A percentile compares a stretch with the other conserved stretches of the same genome.
Evolutionary conservation across 768 basidiomycete species (phyloP).

Genomic region (Phylloporus sp.): DNA sequence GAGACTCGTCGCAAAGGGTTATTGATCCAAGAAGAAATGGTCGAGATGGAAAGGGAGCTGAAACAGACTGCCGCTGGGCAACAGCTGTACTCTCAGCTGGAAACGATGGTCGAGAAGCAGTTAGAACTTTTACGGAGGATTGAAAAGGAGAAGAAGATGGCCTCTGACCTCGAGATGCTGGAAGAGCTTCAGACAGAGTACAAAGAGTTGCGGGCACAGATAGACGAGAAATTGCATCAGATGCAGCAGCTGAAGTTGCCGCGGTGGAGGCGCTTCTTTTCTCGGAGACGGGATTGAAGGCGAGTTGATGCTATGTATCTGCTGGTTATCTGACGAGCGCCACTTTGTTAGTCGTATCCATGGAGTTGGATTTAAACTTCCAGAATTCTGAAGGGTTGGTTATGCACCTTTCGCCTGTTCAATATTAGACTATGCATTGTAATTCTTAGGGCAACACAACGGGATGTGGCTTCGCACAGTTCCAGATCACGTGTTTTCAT

Average conservation of each 20-base stretch:
- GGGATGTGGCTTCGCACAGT: neutral
- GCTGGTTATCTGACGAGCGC: neutral
- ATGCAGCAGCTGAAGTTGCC: constrained; percentile 12
- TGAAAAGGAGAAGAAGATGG: constrained; percentile 3
- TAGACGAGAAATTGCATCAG: constrained; percentile 7
- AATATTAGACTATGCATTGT: neutral
- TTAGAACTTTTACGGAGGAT: constrained; percentile 4
- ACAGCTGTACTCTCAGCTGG: constrained; percentile 7
- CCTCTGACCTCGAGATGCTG: neutral
- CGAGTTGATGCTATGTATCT: neutral
- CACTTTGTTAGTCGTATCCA: neutral
- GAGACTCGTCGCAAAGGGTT: neutral
- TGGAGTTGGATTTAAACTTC: neutral
- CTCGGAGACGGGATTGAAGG: neutral
- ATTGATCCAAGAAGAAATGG: constrained; percentile 10
- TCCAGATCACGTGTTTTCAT: too few relatives aligned
- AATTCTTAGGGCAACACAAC: too few relatives aligned
- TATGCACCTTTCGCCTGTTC: neutral
- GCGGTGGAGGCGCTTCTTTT: constrained; percentile 1
- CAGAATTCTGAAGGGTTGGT: neutral
- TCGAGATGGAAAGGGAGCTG: constrained; percentile 1
- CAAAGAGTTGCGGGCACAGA: neutral
- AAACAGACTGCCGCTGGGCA: constrained; percentile 9
- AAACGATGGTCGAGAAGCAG: constrained; percentile 8
- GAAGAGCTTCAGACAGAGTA: constrained; percentile 9